These are phyloP conservation scores for Emergomyces orientalis DNA, from an alignment of 2,329 filamentous ascomycete species.

Conservation along the genomic window DNA sequence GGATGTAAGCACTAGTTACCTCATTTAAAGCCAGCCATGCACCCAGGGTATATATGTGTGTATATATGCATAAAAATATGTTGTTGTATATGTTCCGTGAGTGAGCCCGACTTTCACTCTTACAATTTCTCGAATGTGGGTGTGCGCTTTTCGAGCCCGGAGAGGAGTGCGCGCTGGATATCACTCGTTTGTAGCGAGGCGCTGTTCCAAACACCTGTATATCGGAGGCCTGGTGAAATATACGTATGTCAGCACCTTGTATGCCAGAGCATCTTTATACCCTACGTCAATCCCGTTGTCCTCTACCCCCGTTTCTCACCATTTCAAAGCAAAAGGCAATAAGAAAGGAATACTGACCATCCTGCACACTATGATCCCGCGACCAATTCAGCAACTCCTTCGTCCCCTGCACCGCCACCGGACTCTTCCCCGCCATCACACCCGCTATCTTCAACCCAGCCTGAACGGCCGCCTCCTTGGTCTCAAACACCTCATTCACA, in stretches of 20 bases:
- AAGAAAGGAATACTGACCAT: conserved; percentile 47
- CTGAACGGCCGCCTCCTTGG: conserved; percentile 53
- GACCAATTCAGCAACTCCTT: conserved; percentile 80
- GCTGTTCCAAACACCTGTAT: conserved; percentile 81
- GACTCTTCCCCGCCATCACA: conserved; percentile 69
- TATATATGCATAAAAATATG: background rate
- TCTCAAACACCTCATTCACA: conserved; percentile 33
- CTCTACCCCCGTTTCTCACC: too few species aligned
- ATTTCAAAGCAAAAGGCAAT: background rate
- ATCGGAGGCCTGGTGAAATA: conserved; percentile 53
- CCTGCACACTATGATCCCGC: conserved; percentile 65
- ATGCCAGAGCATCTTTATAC: background rate
- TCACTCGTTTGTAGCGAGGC: conserved; percentile 74
- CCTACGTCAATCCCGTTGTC: too few species aligned
- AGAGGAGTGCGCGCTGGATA: conserved; percentile 62
- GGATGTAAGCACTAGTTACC: background rate
- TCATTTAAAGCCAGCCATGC: background rate
- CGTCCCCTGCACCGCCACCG: conserved; percentile 76
- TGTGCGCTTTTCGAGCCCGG: conserved; percentile 66
- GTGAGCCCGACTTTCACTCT: conserved; percentile 7
- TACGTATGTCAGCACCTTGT: background rate
- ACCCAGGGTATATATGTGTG: background rate
- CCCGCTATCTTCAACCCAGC: conserved; percentile 55
- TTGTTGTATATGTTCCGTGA: background rate
- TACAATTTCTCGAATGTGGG: conserved; percentile 79